phyloP scores from a whole-genome alignment of 2,329 filamentous ascomycete genomes.

The Saccharata proteae region DNA sequence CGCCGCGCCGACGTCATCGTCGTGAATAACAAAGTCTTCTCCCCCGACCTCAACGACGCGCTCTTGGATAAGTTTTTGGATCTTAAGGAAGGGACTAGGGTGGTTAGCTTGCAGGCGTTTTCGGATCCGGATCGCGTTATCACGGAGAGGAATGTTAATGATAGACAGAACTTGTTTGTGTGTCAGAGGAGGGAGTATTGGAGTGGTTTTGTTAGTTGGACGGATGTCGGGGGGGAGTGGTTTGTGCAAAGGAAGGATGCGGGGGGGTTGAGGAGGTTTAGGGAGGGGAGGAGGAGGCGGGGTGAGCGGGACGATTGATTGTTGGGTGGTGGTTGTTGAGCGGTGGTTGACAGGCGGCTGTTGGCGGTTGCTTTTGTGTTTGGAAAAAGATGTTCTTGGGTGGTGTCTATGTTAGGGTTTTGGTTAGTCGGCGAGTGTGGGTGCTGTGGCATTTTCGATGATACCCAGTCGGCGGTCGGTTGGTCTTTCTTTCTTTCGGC shows the following conservation, averaged over 20 bases:
- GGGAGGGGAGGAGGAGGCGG: conserved; percentile 3
- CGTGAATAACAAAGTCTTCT: conserved; percentile 97
- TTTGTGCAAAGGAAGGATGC: conserved; percentile 27
- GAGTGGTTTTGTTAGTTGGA: conserved; percentile 74
- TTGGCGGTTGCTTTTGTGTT: too few relatives aligned
- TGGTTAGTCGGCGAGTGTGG: too few relatives aligned
- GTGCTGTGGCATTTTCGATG: too few relatives aligned
- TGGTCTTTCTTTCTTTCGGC: too few relatives aligned
- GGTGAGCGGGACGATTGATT: too few relatives aligned
- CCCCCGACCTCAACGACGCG: conserved; percentile 70
- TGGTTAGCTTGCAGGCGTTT: conserved; percentile 88
- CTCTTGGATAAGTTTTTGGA: conserved; percentile 86
- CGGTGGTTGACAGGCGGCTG: too few relatives aligned
- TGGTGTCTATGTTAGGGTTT: too few relatives aligned
- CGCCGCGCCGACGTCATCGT: conserved; percentile 87
- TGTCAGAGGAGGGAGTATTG: conserved; percentile 59
- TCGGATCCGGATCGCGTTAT: conserved; percentile 71
- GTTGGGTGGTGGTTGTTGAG: too few relatives aligned
- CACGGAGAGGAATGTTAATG: conserved; percentile 68
- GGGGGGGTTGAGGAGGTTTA: conserved; percentile 5
- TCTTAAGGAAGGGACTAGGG: conserved; percentile 76
- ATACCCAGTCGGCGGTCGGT: too few relatives aligned
- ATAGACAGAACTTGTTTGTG: conserved; percentile 19
- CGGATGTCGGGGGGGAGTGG: conserved; percentile 68
- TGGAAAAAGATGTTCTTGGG: too few relatives aligned